Evolutionary conservation across 2,329 filamentous ascomycete species (phyloP), one percentile per base, ranked within the genome.

Genomic region (Dryadomyces sulphureus): DNA sequence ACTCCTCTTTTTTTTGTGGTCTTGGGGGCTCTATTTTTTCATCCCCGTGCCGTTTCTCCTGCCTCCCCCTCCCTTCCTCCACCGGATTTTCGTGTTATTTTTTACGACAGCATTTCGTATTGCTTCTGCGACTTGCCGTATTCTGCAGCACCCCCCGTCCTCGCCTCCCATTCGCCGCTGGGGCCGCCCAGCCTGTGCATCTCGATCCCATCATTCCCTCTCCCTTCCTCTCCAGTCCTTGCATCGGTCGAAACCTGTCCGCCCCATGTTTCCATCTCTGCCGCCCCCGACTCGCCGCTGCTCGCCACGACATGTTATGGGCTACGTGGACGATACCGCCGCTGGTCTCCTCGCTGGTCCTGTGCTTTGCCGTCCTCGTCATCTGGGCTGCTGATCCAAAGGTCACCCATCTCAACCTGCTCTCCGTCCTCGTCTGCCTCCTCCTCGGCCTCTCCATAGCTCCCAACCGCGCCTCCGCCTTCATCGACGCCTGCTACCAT

Each of bases 291-390:
- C 42, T 34, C 34, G 45, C 36, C 39, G 24, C 41, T 44, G 48
- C 48, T 54, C 52, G 54, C 53, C 59, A 54, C 66, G 66, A 61
- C 62, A 69, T 69, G 66, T 67, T 63, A 69, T 69, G 66, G 66
- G 64, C 59, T 62, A 63, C 63, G 64, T 67, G 62, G 64, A 62
- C 65, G 57, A 59, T 60, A 55, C 60, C 59, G 50, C 52, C 59
- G 54, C 58, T 62, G 55, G 61, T 67, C 57, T 62, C 65, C 53
- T 65, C 65, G 51, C 55, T 68, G 54, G 61, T 68, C 49, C 61
- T 69, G 56, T 54, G 63, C 54, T 63, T 60, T 54, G 60, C 63
- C 52, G 59, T 64, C 51, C 54, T 68, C 45, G 61, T 63, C 53
- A 66, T 66, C 64, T 67, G 63, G 61, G 63, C 64, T 52, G 62